Conservation (phyloP, 2,329 filamentous ascomycete species). For the Nannizziopsis barbatae region DNA sequence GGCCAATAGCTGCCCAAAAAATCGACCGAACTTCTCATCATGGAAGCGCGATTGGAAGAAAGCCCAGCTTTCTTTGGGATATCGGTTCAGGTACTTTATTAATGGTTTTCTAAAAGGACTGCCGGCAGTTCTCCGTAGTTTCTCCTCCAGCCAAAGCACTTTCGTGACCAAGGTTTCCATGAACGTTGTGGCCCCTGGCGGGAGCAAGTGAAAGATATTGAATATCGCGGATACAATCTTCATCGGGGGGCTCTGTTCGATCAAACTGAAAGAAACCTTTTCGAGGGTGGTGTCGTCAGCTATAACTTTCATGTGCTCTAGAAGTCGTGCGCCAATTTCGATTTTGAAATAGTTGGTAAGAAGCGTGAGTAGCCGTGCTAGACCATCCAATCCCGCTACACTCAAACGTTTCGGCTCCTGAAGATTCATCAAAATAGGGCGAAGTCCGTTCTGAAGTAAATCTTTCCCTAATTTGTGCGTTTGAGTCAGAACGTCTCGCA, state of each 20-base stretch:
- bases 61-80: constrained; percentile 74
- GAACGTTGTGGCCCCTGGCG: constrained; percentile 78
- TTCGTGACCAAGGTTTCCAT: constrained; percentile 82
- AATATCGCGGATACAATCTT: constrained; percentile 91
- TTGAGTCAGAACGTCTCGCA: constrained; percentile 76
- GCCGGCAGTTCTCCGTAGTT: constrained; percentile 71
- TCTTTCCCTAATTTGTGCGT: constrained; percentile 92
- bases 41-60: constrained; percentile 70
- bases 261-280: constrained; percentile 84
- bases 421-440: constrained; percentile 91
- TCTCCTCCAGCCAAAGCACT: constrained; percentile 78
- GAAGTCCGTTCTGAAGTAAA: constrained; percentile 80
- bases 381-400: constrained; percentile 77
- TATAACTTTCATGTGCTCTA: constrained; percentile 87
- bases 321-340: constrained; percentile 82
- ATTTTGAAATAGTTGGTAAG: constrained; percentile 99
- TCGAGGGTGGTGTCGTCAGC: constrained; percentile 71
- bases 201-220: constrained; percentile 94
- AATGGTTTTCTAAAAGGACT: constrained; percentile 86
- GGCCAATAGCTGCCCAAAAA: constrained; percentile 76
- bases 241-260: constrained; percentile 87
- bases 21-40: constrained; percentile 76
- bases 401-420: constrained; percentile 86
- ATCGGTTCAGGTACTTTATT: constrained; percentile 86
- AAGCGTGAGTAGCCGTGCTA: constrained; percentile 78